Base-by-base conservation (phyloP, 208 protist species). In the Crithidia bombi region DNA sequence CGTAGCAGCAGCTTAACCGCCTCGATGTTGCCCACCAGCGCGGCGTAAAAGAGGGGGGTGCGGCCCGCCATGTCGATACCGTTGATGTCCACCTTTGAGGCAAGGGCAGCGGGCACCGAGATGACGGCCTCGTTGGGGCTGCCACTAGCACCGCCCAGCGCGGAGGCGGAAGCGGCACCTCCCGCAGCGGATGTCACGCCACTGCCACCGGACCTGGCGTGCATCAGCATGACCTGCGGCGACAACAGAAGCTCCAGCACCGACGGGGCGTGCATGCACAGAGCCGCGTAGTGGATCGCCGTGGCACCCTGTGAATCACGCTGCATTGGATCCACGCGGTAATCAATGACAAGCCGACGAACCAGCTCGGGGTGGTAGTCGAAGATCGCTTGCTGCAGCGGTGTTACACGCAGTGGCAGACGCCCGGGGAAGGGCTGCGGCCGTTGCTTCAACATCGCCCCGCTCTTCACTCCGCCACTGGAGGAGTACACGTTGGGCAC, bases 1-100 rank as follows among this genome's bases (percentile, higher is more conserved):
- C 39, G 35, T 0, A 92, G 69, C 1, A 96, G 71, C 25, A 73
- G 68, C 43, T 63, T 58, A 56, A 96, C 88, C 25, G 82, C 81
- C 1, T 55, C 58, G 0, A 77, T 49, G 65, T 97, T 92, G 23
- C 93, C 93, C 5, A 81, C 55, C 7, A 69, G 62, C 2, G 79
- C 85, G 43, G 93, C 93, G 78, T 94, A 91, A 75, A 95, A 90
- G 35, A 97, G 78, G 30, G 93, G 81, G 0, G 93, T 96, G 21
- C 87, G 76, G 23, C 89, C 88, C 15, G 74, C 64, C 66, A 86
- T 83, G 74, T 97, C 93, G 17, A 81, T 58, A 9, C 66, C 62
- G 66, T 97, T 95, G 25, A 97, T 52, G 69, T 95, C 90, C 36
- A 92, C 69, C 39, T 74, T 64, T 17, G 57, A 64, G 19, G 5